Base-by-base conservation (phyloP, 306 rosid species). In the Medicago arabica region DNA sequence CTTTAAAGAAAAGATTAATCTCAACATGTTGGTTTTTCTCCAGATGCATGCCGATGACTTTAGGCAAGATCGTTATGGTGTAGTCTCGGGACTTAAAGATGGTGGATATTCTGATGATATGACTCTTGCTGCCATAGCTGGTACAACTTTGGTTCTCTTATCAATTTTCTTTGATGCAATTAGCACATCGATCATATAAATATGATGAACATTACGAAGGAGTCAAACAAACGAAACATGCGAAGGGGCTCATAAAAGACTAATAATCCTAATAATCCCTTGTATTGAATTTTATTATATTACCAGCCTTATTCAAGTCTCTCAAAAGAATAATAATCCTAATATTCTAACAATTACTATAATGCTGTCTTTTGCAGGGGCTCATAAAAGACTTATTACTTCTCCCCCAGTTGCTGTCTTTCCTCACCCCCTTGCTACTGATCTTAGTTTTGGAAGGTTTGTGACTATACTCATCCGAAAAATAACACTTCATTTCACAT, bases 1-100 rank as follows among this genome's bases (percentile, higher is more conserved):
- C 65, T 64, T 81, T 71, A 78, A 31, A 61, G 70, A 79, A 66
- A 21, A 75, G 18, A 47, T 74, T 80, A 14, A 17, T 60, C 78
- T 67, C 84, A 72, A 86, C 67, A 72, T 54, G 25, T 70, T 80
- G 71, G 81, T 69, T 82, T 83, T 65, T 74, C 60, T 82, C 71
- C 88, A 94, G 98, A 94, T 94, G 97, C 98, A 94, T 84, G 97
- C 94, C 51, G 95, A 94, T 19, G 98, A 94, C 71, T 94, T 94
- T 81, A 89, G 98, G 84, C 86, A 57, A 73, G 92, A 94, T 49
- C 89, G 88, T 38, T 85, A 80, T 78, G 96, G 98, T 61, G 86
- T 94, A 80, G 86, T 94, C 53, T 86, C 98, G 8, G 94, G 91
- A 77, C 98, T 94, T 82, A 74, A 78, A 83, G 88, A 93, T 81